phyloP scores from a whole-genome alignment of 306 rosid genomes.

The Citrullus colocynthis region DNA sequence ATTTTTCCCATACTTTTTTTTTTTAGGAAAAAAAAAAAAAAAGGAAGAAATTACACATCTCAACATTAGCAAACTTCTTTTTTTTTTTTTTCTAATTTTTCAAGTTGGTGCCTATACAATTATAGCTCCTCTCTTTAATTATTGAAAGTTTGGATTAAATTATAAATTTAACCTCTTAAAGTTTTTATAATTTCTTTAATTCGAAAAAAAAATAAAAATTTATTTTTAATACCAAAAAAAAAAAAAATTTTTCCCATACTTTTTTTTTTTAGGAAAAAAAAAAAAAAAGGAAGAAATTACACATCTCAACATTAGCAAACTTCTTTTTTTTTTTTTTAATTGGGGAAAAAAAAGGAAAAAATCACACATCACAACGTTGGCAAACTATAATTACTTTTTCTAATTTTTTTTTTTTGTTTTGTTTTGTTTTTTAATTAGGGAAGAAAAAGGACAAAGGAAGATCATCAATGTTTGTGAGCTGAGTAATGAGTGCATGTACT shows the following conservation, averaged over 20 bases:
- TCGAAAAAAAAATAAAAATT: no score
- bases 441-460: neutral
- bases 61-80: no score
- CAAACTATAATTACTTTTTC: neutral
- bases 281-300: no score
- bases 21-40: no score
- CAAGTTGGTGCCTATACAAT: neutral
- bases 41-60: no score
- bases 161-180: neutral
- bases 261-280: no score
- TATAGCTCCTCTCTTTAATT: neutral
- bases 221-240: no score
- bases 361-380: neutral
- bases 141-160: neutral
- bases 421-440: neutral
- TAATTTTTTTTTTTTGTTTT: neutral
- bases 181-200: neutral
- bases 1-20: no score
- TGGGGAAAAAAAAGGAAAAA: neutral
- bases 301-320: no score
- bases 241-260: no score
- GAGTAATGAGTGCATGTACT: neutral
- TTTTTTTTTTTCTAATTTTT: neutral
- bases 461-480: neutral
- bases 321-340: no score